phyloP scores from a whole-genome alignment of 352 stramenopile genomes.

The Saprolegnia diclina region DNA sequence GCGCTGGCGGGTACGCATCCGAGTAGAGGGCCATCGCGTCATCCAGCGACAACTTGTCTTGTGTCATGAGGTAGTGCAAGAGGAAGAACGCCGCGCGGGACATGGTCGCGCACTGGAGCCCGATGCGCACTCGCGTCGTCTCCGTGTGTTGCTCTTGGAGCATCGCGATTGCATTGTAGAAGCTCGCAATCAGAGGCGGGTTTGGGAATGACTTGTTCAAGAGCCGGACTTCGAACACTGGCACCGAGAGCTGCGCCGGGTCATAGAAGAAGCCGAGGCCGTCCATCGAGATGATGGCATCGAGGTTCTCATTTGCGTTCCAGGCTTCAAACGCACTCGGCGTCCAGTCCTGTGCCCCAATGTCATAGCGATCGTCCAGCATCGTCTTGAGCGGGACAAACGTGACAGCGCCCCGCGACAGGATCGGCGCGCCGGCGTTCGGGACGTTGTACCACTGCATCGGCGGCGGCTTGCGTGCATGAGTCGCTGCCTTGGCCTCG shows the following conservation, averaged over 20 bases:
- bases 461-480: no score
- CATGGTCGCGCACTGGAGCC: not conserved
- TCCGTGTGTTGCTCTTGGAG: not conserved
- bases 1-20: slow-evolving; percentile 1
- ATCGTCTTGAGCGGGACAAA: slow-evolving; percentile 21
- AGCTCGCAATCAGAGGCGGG: not conserved
- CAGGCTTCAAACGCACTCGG: not conserved
- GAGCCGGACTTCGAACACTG: not conserved
- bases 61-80: not conserved
- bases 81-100: not conserved
- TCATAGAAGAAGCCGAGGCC: not conserved
- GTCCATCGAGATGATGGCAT: slow-evolving; percentile 16
- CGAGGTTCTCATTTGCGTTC: not conserved
- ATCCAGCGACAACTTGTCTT: not conserved
- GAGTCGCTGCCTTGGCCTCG: no score
- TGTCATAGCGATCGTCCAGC: slow-evolving; percentile 21
- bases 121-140: slow-evolving; percentile 1
- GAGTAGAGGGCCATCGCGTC: slow-evolving; percentile 1
- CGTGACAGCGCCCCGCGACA: no score
- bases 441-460: not conserved
- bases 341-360: not conserved
- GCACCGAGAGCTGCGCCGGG: not conserved
- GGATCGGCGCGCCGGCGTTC: not conserved
- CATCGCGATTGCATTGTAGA: not conserved
- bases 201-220: not conserved